A percentile compares a stretch with the other conserved stretches of the same genome.
Conservation (phyloP, 257 asterid species). For the Anisodus tanguticus region DNA sequence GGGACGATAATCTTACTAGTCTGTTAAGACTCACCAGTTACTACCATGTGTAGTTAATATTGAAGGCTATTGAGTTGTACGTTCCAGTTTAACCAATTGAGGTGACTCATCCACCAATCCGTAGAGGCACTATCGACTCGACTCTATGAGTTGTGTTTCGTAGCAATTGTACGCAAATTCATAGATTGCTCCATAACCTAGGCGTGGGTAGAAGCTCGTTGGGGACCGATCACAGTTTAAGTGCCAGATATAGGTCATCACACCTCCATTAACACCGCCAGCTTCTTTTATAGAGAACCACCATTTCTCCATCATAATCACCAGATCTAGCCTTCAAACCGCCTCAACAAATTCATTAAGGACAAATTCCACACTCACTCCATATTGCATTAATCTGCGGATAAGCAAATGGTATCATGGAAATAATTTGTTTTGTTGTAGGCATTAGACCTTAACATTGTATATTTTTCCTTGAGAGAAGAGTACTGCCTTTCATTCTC, state of each 20-base stretch:
- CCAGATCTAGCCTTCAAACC: neutral
- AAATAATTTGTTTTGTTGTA: neutral
- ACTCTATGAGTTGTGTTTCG: neutral
- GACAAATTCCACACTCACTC: neutral
- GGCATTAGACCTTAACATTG: neutral
- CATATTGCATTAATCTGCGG: neutral
- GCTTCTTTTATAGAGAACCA: neutral
- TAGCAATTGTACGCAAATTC: neutral
- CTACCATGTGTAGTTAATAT: neutral
- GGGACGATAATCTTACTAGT: too few relatives aligned
- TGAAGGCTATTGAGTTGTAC: neutral
- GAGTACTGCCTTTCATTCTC: neutral
- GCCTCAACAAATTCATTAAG: neutral
- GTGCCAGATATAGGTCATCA: neutral
- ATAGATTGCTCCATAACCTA: neutral
- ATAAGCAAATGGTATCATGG: constrained; percentile 3
- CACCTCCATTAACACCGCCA: neutral
- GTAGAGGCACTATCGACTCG: too few relatives aligned
- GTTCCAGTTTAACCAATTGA: neutral
- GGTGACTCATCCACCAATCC: neutral
- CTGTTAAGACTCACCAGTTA: neutral
- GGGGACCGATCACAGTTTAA: neutral
- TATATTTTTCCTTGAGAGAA: neutral
- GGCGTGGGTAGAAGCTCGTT: neutral
- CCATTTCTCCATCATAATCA: neutral